phyloP scores from a whole-genome alignment of 2,329 filamentous ascomycete genomes.

The Apiospora aurea region DNA sequence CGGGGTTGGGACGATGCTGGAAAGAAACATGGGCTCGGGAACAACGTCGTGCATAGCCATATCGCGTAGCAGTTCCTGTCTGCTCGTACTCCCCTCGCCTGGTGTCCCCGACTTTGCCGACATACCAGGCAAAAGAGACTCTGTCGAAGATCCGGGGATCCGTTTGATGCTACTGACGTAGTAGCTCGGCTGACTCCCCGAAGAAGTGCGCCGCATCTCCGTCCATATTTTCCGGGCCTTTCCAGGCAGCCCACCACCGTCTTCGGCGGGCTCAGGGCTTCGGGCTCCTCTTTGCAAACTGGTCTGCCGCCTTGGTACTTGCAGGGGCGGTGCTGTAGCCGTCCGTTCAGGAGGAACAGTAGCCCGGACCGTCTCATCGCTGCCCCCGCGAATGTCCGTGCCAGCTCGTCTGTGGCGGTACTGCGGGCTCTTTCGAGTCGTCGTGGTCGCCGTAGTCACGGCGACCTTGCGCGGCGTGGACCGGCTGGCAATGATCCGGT shows the following conservation, averaged over 20 bases:
- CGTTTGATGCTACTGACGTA: conserved; percentile 31
- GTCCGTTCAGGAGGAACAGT: conserved; percentile 3
- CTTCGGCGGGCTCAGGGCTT: neutral
- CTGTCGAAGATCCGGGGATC: neutral
- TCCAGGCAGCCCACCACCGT: conserved; percentile 23
- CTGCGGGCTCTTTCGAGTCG: neutral
- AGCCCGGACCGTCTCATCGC: conserved; percentile 10
- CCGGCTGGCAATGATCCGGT: conserved; percentile 38
- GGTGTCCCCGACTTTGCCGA: neutral
- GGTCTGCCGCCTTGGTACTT: conserved; percentile 25
- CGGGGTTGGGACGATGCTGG: neutral
- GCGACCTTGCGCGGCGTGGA: conserved; percentile 25
- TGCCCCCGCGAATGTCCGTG: neutral
- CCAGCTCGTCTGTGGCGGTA: neutral
- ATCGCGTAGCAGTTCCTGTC: conserved; percentile 36
- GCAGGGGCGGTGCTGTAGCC: neutral
- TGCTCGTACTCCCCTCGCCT: conserved; percentile 31
- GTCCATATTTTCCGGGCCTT: conserved; percentile 38
- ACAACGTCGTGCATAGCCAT: conserved; percentile 32
- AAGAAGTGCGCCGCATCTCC: conserved; percentile 38
- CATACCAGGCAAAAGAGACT: neutral
- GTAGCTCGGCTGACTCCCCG: conserved; percentile 30
- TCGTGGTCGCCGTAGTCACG: neutral
- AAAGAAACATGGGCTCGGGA: neutral
- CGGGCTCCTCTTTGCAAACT: conserved; percentile 26